These are phyloP conservation scores for Orobanche coerulescens DNA, from an alignment of 257 asterid genomes.

Conservation along the genomic window DNA sequence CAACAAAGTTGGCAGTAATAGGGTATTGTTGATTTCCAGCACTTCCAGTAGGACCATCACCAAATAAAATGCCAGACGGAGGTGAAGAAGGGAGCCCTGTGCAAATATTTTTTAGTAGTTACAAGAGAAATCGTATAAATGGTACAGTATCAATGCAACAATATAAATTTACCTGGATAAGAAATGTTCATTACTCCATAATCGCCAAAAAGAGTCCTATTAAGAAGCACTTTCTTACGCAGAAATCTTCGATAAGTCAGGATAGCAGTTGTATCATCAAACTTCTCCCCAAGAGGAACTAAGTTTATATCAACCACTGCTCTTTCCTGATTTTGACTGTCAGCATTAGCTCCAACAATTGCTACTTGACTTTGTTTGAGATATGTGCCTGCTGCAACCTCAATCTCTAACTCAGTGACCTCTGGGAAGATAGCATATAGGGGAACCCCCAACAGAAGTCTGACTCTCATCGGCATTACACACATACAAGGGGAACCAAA, in stretches of 20 bases:
- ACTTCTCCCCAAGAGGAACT: constrained; percentile 89
- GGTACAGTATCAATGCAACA: constrained; percentile 8
- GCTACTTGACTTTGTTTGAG: constrained; percentile 79
- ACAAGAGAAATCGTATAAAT: constrained; percentile 2
- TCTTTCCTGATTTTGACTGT: constrained; percentile 63
- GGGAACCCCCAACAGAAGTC: constrained; percentile 70
- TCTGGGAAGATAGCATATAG: constrained; percentile 74
- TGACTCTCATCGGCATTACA: constrained; percentile 90
- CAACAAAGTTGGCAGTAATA: constrained; percentile 55
- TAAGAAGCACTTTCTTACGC: constrained; percentile 78
- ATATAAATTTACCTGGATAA: constrained; percentile 70
- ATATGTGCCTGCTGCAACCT: constrained; percentile 91
- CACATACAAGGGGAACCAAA: constrained; percentile 90
- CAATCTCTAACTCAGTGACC: constrained; percentile 72
- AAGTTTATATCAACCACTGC: constrained; percentile 76
- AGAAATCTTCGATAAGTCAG: constrained; percentile 77
- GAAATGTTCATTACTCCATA: constrained; percentile 52
- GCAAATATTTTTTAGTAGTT: constrained; percentile 21
- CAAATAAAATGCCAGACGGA: constrained; percentile 45
- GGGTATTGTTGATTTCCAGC: constrained; percentile 70
- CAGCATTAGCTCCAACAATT: constrained; percentile 88
- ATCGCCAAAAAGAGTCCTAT: constrained; percentile 81
- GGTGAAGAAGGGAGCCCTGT: constrained; percentile 84
- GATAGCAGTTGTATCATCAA: constrained; percentile 85
- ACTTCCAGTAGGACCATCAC: constrained; percentile 74